Evolutionary conservation across 140 eudicot genomes (phyloP).

Genomic region (Ambrosia hybrid): DNA sequence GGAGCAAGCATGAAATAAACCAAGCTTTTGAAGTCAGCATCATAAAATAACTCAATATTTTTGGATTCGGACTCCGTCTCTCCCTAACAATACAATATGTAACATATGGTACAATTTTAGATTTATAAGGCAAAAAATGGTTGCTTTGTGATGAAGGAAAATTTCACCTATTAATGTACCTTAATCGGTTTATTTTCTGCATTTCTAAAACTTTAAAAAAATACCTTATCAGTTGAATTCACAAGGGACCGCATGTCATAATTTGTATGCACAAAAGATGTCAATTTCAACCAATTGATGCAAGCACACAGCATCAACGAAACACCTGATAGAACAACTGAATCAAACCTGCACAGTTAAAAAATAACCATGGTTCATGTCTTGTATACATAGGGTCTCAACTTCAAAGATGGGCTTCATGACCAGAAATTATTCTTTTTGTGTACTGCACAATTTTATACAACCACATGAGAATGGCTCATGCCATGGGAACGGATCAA

Average conservation of each 20-base stretch:
- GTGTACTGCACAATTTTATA: background rate
- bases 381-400: constrained; percentile 6
- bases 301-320: constrained; percentile 72
- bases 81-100: constrained; percentile 35
- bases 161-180: constrained; percentile 38
- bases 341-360: constrained; percentile 66
- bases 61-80: constrained; percentile 44
- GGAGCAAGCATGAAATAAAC: constrained; percentile 95
- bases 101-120: constrained; percentile 2
- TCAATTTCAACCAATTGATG: constrained; percentile 87
- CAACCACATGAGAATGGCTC: constrained; percentile 1
- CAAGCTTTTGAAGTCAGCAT: constrained; percentile 68
- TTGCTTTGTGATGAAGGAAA: background rate
- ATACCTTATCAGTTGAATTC: constrained; percentile 68
- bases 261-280: constrained; percentile 87
- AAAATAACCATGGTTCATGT: constrained; percentile 11
- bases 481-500: background rate
- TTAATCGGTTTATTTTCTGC: constrained; percentile 26
- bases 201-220: constrained; percentile 1
- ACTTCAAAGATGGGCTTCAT: constrained; percentile 10
- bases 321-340: constrained; percentile 91
- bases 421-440: background rate
- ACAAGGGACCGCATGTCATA: constrained; percentile 76
- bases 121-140: background rate
- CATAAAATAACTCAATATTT: constrained; percentile 46